Conservation (phyloP, 140 eudicot species). For the Bidens hawaiensis region DNA sequence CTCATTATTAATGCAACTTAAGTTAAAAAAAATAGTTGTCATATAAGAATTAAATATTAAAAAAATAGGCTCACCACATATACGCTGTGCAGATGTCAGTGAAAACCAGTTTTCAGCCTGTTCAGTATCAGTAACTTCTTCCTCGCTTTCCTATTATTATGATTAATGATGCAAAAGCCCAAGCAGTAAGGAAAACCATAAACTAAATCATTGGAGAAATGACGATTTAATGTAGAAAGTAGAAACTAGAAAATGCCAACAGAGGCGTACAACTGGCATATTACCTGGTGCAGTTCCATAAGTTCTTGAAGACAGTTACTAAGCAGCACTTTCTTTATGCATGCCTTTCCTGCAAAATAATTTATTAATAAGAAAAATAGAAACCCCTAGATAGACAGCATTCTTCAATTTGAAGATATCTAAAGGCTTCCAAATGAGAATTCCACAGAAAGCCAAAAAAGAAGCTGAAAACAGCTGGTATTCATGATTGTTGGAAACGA, state of each 20-base stretch:
- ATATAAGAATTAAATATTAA: neutral
- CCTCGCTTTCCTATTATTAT: constrained; percentile 84
- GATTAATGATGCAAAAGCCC: constrained; percentile 16
- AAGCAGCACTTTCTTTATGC: constrained; percentile 94
- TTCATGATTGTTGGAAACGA: neutral
- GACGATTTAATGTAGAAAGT: neutral
- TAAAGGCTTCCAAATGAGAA: neutral
- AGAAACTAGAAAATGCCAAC: neutral
- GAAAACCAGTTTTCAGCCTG: constrained; percentile 99
- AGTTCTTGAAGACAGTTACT: constrained; percentile 98
- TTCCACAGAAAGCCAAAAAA: neutral
- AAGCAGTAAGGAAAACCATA: neutral
- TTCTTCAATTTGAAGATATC: neutral
- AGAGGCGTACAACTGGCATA: neutral
- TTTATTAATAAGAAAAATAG: neutral
- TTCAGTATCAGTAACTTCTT: constrained; percentile 97
- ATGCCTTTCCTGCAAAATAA: constrained; percentile 78
- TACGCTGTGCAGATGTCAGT: constrained; percentile 90
- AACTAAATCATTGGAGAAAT: neutral
- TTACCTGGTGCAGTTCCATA: constrained; percentile 98
- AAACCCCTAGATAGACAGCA: neutral
- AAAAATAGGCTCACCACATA: constrained; percentile 58
- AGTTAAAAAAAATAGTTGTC: neutral
- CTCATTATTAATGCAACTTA: constrained; percentile 7
- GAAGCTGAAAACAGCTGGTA: neutral